Base-by-base conservation (phyloP, 1,284 basidiomycete genomes). In the Schizophyllum amplum region DNA sequence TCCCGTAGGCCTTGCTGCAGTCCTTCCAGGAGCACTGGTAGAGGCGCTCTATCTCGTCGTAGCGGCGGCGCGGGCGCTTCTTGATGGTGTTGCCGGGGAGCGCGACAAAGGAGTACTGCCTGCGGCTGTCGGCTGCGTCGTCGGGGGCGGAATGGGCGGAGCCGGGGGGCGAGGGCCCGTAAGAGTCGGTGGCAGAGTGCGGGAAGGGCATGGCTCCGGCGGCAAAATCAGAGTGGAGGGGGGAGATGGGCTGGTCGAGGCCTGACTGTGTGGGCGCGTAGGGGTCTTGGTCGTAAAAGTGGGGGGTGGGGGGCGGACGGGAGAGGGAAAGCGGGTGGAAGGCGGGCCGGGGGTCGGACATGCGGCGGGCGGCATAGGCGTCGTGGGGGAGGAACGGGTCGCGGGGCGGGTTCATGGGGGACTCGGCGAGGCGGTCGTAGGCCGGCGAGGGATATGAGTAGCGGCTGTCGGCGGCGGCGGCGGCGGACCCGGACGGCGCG, bases 11-110 rank as follows among this genome's bases (percentile, higher is more conserved):
- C 72, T 95, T 95, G 47, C 82, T 78, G 71, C 92, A 95, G 51
- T 89, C 87, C 1, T 84, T 84, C 80, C 86, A 94, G 23, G 78
- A 79, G 75, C 92, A 95, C 58, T 83, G 80, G 70, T 95, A 95
- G 51, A 94, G 74, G n/a, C 93, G 81, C 72, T 95, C 93, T 60
- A 95, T 94, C 78, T 94, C 92, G 68, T 94, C 92, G 71, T 90
- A 92, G 55, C 90, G 78, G 62, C 92, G 76, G 20, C 91, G 78
- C 20, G 91, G 90, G 52, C 92, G 82, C 73, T 93, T 93, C 70
- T 85, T 88, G 58, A 92, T 80, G 25, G 83, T 75, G 64, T 90
- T 90, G 21, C 90, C 90, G 5, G 87, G 86, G 15, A 90, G 73
- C 25, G 86, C 78, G 47, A 92, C 86, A 63, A 92, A 92, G 4